phyloP scores from a whole-genome alignment of 768 basidiomycete genomes.

The Rubroboletus pulcherrimus region DNA sequence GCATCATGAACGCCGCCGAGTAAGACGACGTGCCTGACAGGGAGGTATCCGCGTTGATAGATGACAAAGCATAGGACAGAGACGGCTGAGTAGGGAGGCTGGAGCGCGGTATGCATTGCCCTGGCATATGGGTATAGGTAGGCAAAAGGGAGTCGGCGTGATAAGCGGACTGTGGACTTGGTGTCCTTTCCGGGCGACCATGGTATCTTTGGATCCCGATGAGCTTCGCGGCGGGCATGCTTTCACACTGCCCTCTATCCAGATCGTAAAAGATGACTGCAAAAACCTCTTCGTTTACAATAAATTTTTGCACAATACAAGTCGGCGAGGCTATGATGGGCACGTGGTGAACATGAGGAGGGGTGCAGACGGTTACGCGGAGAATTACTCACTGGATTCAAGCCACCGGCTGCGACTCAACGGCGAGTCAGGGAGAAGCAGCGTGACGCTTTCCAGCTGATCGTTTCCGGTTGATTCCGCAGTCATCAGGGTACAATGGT shows the following conservation, averaged over 20 bases:
- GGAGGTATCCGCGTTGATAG: conserved; percentile 30
- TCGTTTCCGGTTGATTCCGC: conserved; percentile 49
- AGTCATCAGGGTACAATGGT: conserved; percentile 31
- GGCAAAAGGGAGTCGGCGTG: conserved; percentile 30
- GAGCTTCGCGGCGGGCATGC: conserved; percentile 59
- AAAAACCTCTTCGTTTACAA: conserved; percentile 59
- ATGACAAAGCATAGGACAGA: conserved; percentile 42
- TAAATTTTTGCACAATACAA: conserved; percentile 67
- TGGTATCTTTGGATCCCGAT: conserved; percentile 46
- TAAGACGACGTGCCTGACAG: conserved; percentile 24
- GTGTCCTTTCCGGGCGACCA: conserved; percentile 28
- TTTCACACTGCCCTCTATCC: conserved; percentile 49
- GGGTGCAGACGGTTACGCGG: conserved; percentile 5
- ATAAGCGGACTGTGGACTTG: conserved; percentile 26
- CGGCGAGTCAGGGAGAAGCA: conserved; percentile 62
- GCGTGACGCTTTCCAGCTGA: conserved; percentile 45
- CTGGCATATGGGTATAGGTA: conserved; percentile 29
- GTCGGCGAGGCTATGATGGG: conserved; percentile 43
- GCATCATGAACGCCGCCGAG: conserved; percentile 30
- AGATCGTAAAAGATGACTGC: conserved; percentile 67
- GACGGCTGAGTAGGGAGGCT: conserved; percentile 34
- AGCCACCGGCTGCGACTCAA: conserved; percentile 69
- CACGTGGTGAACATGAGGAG: conserved; percentile 31
- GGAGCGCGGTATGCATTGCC: conserved; percentile 36
- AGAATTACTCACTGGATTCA: conserved; percentile 51